phyloP scores from a whole-genome alignment of 768 basidiomycete species.

The Suillus variegatus region DNA sequence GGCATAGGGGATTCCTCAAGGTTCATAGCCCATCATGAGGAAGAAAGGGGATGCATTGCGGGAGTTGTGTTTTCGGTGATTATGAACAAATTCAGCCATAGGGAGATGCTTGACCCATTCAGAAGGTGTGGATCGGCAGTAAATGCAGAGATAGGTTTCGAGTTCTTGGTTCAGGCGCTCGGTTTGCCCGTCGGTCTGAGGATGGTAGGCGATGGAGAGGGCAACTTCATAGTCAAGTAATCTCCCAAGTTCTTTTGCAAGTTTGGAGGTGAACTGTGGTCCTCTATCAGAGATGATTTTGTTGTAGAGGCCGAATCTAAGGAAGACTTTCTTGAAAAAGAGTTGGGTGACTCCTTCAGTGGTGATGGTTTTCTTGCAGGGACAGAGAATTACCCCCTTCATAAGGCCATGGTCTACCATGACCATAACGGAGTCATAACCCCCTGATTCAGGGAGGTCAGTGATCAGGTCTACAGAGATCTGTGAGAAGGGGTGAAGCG shows the following conservation, averaged over 20 bases:
- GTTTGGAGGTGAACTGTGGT: slow-evolving; percentile 22
- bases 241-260: slow-evolving; percentile 18
- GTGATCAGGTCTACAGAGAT: no score
- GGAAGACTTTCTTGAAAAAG: slow-evolving; percentile 11
- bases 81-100: no score
- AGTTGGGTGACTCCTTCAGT: slow-evolving; percentile 14
- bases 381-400: slow-evolving; percentile 31
- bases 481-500: no score
- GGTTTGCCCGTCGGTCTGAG: slow-evolving; percentile 20
- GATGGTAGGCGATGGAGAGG: slow-evolving; percentile 43
- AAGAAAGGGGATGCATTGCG: no score
- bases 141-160: no score
- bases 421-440: slow-evolving; percentile 21
- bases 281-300: slow-evolving; percentile 12
- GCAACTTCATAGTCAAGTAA: slow-evolving; percentile 18
- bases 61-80: no score
- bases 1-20: no score
- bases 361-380: slow-evolving; percentile 15
- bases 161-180: no score
- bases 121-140: no score
- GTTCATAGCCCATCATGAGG: no score
- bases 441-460: neutral
- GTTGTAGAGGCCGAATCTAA: neutral
- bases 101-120: no score
- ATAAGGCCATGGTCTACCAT: slow-evolving; percentile 23